phyloP scores from a whole-genome alignment of 768 basidiomycete genomes.

The Russula compacta region DNA sequence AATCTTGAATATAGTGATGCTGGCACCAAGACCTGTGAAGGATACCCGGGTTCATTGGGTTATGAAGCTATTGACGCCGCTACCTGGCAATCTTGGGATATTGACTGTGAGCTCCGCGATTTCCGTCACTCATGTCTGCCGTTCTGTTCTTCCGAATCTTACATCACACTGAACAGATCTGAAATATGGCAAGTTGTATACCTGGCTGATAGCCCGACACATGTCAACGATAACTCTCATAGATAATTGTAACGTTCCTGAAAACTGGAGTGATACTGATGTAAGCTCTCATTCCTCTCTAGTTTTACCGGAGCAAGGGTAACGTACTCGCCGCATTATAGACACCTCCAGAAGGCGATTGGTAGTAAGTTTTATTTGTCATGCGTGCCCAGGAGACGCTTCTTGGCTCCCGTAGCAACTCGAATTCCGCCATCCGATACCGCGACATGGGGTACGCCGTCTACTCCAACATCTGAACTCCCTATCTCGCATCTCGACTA shows the following conservation, averaged over 20 bases:
- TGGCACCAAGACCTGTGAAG: conserved; percentile 43
- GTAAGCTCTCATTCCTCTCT: conserved; percentile 23
- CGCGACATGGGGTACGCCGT: conserved; percentile 42
- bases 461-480: background rate
- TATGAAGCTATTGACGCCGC: conserved; percentile 41
- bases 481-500: background rate
- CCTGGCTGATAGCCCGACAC: background rate
- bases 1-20: conserved; percentile 34
- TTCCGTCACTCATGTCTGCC: background rate
- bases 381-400: background rate
- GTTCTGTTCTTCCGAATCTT: background rate
- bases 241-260: conserved; percentile 50
- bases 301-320: background rate
- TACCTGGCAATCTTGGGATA: conserved; percentile 45
- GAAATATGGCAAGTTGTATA: conserved; percentile 38
- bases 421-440: conserved; percentile 49
- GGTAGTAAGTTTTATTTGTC: conserved; percentile 35
- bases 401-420: conserved; percentile 31
- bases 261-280: conserved; percentile 38
- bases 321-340: conserved; percentile 10
- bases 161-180: conserved; percentile 21
- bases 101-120: conserved; percentile 32
- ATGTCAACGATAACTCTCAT: background rate
- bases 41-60: conserved; percentile 48
- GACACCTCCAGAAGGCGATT: conserved; percentile 34